These are phyloP conservation scores for Malassezia yamatoensis DNA, from an alignment of 1,284 basidiomycete species.

Conservation along the genomic window DNA sequence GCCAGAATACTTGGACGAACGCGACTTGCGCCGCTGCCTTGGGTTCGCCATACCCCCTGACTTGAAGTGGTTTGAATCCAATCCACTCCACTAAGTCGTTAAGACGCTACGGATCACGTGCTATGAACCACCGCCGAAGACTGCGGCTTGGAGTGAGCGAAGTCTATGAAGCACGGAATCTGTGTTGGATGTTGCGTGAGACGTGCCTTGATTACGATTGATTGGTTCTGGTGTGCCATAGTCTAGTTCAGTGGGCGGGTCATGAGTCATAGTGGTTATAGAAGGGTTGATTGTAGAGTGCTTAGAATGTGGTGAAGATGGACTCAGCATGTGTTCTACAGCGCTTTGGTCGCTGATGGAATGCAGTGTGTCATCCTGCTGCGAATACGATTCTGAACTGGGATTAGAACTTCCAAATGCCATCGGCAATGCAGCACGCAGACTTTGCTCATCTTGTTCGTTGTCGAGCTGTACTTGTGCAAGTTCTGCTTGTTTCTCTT, in stretches of 20 bases:
- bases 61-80: too few species aligned
- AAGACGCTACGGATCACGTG: not conserved
- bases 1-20: constrained; percentile 53
- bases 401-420: constrained; percentile 8
- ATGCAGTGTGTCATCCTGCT: too few species aligned
- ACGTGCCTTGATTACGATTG: too few species aligned
- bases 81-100: too few species aligned
- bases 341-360: too few species aligned
- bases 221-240: constrained; percentile 1
- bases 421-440: constrained; percentile 11
- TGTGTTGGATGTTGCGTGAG: not conserved
- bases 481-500: constrained; percentile 9
- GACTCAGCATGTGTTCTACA: too few species aligned
- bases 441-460: not conserved
- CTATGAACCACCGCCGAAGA: not conserved
- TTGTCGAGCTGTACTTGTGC: not conserved
- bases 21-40: constrained; percentile 69
- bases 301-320: too few species aligned
- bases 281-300: too few species aligned
- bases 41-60: constrained; percentile 69
- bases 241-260: not conserved
- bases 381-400: too few species aligned
- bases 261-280: too few species aligned
- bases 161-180: not conserved
- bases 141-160: not conserved